A percentile compares a stretch with the other conserved stretches of the same genome.
phyloP scores from a whole-genome alignment of 768 basidiomycete species.

The Mycena olivaceomarginata region DNA sequence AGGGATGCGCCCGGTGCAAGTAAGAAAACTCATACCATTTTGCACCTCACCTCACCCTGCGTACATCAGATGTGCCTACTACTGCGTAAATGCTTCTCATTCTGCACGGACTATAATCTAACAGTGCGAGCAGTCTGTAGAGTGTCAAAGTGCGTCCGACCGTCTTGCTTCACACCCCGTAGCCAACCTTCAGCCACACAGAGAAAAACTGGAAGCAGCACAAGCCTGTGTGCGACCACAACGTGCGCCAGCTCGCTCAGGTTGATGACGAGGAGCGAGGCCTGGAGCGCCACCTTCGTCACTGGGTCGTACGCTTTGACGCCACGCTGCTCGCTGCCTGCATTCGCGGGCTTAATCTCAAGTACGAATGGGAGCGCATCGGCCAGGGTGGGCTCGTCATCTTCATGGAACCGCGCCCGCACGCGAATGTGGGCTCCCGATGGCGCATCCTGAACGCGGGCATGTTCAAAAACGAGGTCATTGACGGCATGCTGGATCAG shows the following conservation, averaged over 20 bases:
- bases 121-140: conserved; percentile 1
- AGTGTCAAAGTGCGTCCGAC: background rate
- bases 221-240: conserved; percentile 29
- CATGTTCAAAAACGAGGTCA: background rate
- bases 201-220: conserved; percentile 33
- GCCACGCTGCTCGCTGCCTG: conserved; percentile 15
- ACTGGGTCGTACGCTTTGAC: conserved; percentile 27
- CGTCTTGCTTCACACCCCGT: background rate
- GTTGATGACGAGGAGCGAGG: conserved; percentile 6
- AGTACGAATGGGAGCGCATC: conserved; percentile 24
- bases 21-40: background rate
- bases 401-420: conserved; percentile 22
- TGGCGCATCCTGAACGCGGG: conserved; percentile 9
- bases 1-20: conserved; percentile 11
- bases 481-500: background rate
- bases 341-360: conserved; percentile 27
- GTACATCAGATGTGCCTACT: background rate
- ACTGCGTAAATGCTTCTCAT: background rate
- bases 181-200: background rate
- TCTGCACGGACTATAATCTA: background rate
- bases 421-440: background rate
- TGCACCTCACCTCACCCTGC: background rate
- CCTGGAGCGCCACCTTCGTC: conserved; percentile 19
- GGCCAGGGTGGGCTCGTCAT: conserved; percentile 16
- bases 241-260: background rate